A percentile compares a stretch with the other conserved stretches of the same genome.
These are phyloP conservation scores for Trichosporon inkin DNA, from an alignment of 1,284 basidiomycete genomes.

Conservation along the genomic window DNA sequence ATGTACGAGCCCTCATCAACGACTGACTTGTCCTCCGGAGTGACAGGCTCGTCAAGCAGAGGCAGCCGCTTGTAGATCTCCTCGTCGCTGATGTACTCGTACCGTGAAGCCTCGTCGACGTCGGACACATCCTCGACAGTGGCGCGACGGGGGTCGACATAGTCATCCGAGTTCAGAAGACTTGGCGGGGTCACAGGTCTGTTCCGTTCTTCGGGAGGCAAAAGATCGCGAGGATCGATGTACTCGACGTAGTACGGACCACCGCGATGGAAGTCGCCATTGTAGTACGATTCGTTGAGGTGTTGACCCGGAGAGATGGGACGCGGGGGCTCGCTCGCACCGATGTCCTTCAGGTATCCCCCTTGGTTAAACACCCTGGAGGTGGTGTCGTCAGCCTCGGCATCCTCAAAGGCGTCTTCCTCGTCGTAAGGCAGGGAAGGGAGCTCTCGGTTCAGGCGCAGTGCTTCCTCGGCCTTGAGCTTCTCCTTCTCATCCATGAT, in stretches of 20 bases:
- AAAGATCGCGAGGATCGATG: neutral
- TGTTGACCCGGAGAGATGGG: neutral
- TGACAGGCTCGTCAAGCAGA: neutral
- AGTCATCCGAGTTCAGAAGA: neutral
- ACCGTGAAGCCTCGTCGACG: neutral
- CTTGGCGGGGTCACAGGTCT: neutral
- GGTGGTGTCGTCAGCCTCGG: neutral
- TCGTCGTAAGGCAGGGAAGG: slow-evolving; percentile 2
- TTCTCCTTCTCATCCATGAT: slow-evolving; percentile 3
- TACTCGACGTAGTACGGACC: neutral
- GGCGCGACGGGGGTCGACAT: neutral
- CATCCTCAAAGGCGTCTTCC: neutral
- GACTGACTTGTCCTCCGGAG: neutral
- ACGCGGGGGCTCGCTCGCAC: neutral
- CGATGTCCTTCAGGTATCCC: slow-evolving; percentile 2
- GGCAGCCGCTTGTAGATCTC: neutral
- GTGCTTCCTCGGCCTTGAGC: neutral
- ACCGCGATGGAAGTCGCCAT: slow-evolving; percentile 6
- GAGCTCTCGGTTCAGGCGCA: neutral
- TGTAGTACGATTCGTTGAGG: neutral
- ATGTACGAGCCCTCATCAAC: neutral
- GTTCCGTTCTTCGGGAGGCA: neutral
- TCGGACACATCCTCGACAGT: slow-evolving; percentile 2
- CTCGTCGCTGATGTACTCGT: neutral
- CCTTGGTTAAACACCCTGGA: neutral